Evolutionary conservation across 768 basidiomycete species (phyloP), one percentile per base, ranked within the genome.

Genomic region (Boletales sp.): DNA sequence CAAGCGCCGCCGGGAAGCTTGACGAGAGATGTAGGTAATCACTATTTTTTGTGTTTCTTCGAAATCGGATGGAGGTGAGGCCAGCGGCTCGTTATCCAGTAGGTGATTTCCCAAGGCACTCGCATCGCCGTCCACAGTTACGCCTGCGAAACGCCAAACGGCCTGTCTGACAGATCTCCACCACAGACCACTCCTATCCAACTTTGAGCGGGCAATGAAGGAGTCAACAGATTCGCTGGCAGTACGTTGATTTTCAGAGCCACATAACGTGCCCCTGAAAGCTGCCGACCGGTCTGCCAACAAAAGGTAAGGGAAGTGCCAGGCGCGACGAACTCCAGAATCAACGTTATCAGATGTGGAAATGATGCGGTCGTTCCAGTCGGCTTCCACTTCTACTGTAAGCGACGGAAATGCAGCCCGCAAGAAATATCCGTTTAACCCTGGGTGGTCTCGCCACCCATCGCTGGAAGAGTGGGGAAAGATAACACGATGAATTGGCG

Each of bases 281-380:
- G 90, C 77, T 0, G 90, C 91, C 36, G 83, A 86, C 17, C 91
- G 78, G 66, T 93, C 90, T 7, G 81, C 73, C 44, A 91, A 71
- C 8, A 93, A 72, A 4, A 86, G 74, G 5, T 78, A 72, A 7
- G 87, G 83, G 61, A 92, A 87, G 55, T 82, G 78, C 80, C 81
- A 92, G 5, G 82, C 87, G 10, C 77, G 76, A 31, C 67, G 60
- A 39, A 59, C 28, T 12, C 45, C 58, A 1, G 69, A 61, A n/a
- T 61, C 55, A 31, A 17, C 48, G 25, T 35, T 32, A 35, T 45
- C 35, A 40, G 60, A 66, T 1, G 66, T 70, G 6, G 61, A 57
- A 30, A 52, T 59, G 17, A 74, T 69, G 19, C 89, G 77, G 61
- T 91, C 90, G 2, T 70, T 55, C 87, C 90, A 92, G 63, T 90